Conservation (phyloP, 2,329 filamentous ascomycete genomes). For the Aspergillus candidus region DNA sequence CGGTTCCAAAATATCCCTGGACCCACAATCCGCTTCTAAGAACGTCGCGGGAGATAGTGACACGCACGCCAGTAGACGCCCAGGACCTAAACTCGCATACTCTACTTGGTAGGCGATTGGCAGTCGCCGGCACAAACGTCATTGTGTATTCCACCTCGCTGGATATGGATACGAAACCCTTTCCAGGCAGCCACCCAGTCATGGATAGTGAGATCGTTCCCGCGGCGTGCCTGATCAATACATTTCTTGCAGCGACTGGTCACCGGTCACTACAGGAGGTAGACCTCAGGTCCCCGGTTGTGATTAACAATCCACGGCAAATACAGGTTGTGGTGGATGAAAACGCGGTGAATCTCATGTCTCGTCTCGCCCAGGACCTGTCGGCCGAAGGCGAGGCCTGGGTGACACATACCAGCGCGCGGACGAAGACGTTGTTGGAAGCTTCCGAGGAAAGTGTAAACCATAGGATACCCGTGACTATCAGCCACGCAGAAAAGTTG, state of each 20-base stretch:
- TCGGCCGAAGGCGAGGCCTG: too few relatives aligned
- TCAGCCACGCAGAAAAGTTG: too few relatives aligned
- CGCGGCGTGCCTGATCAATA: constrained; percentile 39
- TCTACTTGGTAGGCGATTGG: constrained; percentile 28
- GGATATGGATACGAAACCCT: constrained; percentile 36
- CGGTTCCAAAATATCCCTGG: constrained; percentile 23
- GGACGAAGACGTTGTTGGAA: too few relatives aligned
- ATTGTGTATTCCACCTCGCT: constrained; percentile 33
- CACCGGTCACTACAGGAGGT: constrained; percentile 21
- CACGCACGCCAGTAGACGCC: constrained; percentile 4
- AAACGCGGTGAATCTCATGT: too few relatives aligned
- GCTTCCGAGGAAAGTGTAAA: too few relatives aligned
- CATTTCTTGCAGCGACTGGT: constrained; percentile 32
- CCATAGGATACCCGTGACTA: too few relatives aligned
- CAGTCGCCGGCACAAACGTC: constrained; percentile 23
- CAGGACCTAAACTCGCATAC: constrained; percentile 34
- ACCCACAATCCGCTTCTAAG: constrained; percentile 6
- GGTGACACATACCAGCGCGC: too few relatives aligned
- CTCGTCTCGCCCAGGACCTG: too few relatives aligned
- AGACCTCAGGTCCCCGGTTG: too few relatives aligned
- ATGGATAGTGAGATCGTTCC: constrained; percentile 42
- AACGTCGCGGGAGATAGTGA: constrained; percentile 4
- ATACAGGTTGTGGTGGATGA: too few relatives aligned
- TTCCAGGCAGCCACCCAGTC: constrained; percentile 37
- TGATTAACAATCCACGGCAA: too few relatives aligned